Base-by-base conservation (phyloP, 306 rosid species). In the Vigna angularis region DNA sequence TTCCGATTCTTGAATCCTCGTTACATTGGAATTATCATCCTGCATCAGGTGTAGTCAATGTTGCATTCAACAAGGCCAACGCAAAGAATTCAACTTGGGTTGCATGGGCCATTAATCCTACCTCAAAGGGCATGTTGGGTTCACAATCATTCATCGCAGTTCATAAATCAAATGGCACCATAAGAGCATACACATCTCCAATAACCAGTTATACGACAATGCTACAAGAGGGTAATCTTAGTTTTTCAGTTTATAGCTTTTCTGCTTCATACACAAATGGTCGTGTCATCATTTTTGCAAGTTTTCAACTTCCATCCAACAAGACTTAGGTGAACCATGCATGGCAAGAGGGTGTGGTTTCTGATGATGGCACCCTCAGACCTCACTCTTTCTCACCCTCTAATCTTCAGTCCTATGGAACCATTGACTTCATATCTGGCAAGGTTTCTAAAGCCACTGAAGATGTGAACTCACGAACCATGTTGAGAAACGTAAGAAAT, bases 71-170 rank as follows among this genome's bases (percentile, higher is more conserved):
- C 40, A 77, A 81, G 17, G 18, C 51, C 0, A 61, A 72, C 0
- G 76, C 32, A 1, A 56, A 63, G 20, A 17, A 36, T 1, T 71
- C 87, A 0, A 42, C 65, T 34, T 34, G 38, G 38, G 38, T 34
- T 34, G 75, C 87, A 0, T 87, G 89, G 91, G 87, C 84, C 10
- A 83, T 85, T 2, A 89, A 86, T 47, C 90, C 87, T 2, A 84
- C 59, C 0, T 67, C 85, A 12, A 78, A 51, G 1, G 89, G 89
- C 0, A 86, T 89, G 93, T 7, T 78, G 0, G 93, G 89, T 0
- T 78, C 90, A 0, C 89, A 89, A 55, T 75, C 90, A 8, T 26
- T 85, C 0, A 58, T 85, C 0, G 83, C 83, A 0, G 16, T 62
- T 13, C 14, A 59, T 74, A 28, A 9, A 72, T 48, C 36, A 0